These are phyloP conservation scores for Tolypocladium endophyticum DNA, from an alignment of 2,329 filamentous ascomycete species.

Conservation along the genomic window DNA sequence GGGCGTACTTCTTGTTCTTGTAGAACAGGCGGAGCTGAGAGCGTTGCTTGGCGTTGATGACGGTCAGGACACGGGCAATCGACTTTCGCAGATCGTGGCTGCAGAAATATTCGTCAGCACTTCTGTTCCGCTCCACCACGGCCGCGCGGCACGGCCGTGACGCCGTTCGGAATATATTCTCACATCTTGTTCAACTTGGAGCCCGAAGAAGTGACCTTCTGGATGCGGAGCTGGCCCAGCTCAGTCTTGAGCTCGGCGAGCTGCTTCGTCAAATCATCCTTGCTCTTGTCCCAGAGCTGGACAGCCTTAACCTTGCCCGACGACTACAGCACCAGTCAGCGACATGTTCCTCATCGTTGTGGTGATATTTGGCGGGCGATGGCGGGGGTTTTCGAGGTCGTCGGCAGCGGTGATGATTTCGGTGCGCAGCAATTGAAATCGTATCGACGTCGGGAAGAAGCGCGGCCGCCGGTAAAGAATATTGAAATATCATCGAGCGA, in stretches of 20 bases:
- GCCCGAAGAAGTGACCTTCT: slow-evolving; percentile 93
- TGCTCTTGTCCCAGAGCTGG: slow-evolving; percentile 98
- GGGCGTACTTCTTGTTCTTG: slow-evolving; percentile 99
- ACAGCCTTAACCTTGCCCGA: slow-evolving; percentile 77
- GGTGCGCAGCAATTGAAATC: background rate
- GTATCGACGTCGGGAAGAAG: background rate
- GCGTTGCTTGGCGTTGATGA: slow-evolving; percentile 99
- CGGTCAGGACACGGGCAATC: slow-evolving; percentile 94
- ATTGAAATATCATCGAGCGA: slow-evolving; percentile 4
- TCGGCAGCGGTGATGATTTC: background rate
- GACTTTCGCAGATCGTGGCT: slow-evolving; percentile 99
- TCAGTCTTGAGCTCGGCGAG: slow-evolving; percentile 92
- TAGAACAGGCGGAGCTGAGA: slow-evolving; percentile 97
- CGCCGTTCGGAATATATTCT: slow-evolving; percentile 21
- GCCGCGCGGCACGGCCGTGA: background rate
- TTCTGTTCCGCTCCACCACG: background rate
- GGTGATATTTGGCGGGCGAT: background rate
- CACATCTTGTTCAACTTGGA: slow-evolving; percentile 98
- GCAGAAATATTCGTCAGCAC: slow-evolving; percentile 16
- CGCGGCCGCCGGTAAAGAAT: background rate
- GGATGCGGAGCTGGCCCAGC: slow-evolving; percentile 90
- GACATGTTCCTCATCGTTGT: slow-evolving; percentile 9
- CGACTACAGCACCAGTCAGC: slow-evolving; percentile 27
- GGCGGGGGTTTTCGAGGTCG: background rate
- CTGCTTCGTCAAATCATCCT: slow-evolving; percentile 95